Percentiles rank a stretch among this genome's conserved stretches.
These are phyloP conservation scores for Fonsecaea pedrosoi DNA, from an alignment of 2,329 filamentous ascomycete species.

Conservation along the genomic window DNA sequence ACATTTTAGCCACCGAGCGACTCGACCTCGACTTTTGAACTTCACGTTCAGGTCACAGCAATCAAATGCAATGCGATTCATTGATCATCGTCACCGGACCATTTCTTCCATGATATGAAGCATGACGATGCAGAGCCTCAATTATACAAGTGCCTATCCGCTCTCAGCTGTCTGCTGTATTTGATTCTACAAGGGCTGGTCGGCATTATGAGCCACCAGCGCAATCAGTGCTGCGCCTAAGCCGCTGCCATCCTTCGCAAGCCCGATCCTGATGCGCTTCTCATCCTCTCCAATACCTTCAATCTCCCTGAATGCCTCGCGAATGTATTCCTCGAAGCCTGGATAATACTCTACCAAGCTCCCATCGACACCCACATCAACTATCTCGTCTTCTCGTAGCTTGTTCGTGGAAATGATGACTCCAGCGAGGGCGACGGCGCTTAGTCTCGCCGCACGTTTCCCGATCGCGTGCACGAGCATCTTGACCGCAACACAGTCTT, in stretches of 20 bases:
- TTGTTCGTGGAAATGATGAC: constrained; percentile 81
- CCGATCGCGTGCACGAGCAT: constrained; percentile 81
- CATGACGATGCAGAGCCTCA: not conserved
- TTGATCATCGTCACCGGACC: no score
- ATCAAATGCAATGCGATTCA: not conserved
- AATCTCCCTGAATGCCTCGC: constrained; percentile 78
- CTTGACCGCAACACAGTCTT: constrained; percentile 90
- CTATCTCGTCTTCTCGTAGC: constrained; percentile 70
- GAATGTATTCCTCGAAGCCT: constrained; percentile 84
- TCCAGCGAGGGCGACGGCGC: constrained; percentile 85
- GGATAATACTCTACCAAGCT: constrained; percentile 96
- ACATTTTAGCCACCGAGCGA: not conserved
- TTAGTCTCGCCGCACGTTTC: constrained; percentile 83
- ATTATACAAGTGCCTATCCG: not conserved
- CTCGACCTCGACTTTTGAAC: not conserved
- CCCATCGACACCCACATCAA: constrained; percentile 94
- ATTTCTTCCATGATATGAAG: not conserved
- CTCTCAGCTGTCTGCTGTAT: not conserved
- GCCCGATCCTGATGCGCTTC: constrained; percentile 87
- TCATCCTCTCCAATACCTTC: constrained; percentile 82
- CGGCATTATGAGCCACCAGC: constrained; percentile 67
- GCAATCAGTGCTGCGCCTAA: constrained; percentile 96
- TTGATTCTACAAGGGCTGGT: constrained; percentile 22
- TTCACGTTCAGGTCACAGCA: not conserved
- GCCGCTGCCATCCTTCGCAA: constrained; percentile 94